Conservation (phyloP, 352 stramenopile species). For the Blastocystis sp. region DNA sequence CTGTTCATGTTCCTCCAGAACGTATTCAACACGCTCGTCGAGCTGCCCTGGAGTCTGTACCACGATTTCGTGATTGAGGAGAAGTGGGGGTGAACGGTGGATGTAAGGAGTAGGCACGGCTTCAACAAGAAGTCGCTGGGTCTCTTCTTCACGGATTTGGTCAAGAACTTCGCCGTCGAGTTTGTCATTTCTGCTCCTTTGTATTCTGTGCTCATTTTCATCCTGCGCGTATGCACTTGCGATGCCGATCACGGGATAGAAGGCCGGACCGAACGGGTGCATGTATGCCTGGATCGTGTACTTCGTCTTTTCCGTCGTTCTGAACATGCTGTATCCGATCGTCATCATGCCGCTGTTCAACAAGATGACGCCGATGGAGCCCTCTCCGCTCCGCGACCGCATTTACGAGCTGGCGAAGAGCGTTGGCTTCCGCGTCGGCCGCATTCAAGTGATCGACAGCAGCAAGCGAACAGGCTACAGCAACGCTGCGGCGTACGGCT, state of each 20-base stretch:
- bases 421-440: conserved; percentile 78
- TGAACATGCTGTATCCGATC: conserved; percentile 80
- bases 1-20: conserved; percentile 78
- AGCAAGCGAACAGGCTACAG: conserved; percentile 83
- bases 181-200: conserved; percentile 72
- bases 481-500: conserved; percentile 78
- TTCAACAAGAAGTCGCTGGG: conserved; percentile 82
- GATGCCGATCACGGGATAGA: not conserved
- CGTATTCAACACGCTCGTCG: conserved; percentile 76
- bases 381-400: conserved; percentile 75
- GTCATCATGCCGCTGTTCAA: conserved; percentile 85
- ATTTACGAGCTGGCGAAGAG: conserved; percentile 78
- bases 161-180: conserved; percentile 78
- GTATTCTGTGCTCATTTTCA: conserved; percentile 7
- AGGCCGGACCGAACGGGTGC: conserved; percentile 4
- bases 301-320: conserved; percentile 78
- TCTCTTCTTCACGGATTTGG: conserved; percentile 80
- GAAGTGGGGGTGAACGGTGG: conserved; percentile 21
- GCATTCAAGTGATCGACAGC: conserved; percentile 81
- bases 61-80: conserved; percentile 82
- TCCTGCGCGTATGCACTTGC: conserved; percentile 16
- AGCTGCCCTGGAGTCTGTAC: conserved; percentile 80
- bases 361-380: conserved; percentile 78
- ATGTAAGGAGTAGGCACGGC: conserved; percentile 74
- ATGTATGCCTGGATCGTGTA: conserved; percentile 70